phyloP scores from a whole-genome alignment of 106 monocot species.

The Acanthochlamys bracteata region DNA sequence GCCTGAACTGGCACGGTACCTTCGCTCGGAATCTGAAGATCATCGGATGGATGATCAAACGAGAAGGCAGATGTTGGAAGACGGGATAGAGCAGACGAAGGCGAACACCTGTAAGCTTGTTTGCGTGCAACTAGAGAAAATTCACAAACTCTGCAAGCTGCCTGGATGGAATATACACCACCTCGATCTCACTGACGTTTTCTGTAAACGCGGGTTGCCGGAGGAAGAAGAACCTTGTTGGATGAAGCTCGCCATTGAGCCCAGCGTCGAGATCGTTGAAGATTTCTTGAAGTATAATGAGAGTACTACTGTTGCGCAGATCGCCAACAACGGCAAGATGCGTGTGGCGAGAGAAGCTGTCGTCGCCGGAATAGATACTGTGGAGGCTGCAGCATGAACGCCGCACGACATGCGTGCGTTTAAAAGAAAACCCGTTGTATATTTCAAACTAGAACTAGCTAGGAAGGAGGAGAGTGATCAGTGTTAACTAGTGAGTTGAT shows the following conservation, averaged over 20 bases:
- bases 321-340: no score
- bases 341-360: neutral
- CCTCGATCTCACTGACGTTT: slow-evolving; percentile 40
- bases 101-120: slow-evolving; percentile 37
- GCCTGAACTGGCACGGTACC: slow-evolving; percentile 36
- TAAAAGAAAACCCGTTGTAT: no score
- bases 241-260: slow-evolving; percentile 21
- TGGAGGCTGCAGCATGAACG: neutral
- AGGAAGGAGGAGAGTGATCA: no score
- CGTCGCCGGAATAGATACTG: neutral
- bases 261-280: slow-evolving; percentile 11
- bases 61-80: slow-evolving; percentile 15
- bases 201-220: slow-evolving; percentile 6
- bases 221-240: slow-evolving; percentile 23
- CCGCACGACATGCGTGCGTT: neutral
- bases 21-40: slow-evolving; percentile 10
- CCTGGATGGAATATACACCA: slow-evolving; percentile 29
- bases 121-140: slow-evolving; percentile 35
- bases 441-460: no score
- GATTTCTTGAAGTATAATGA: slow-evolving; percentile 11
- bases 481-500: no score
- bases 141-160: slow-evolving; percentile 18
- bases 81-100: slow-evolving; percentile 37
- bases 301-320: neutral
- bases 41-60: neutral